Evolutionary conservation across 2,329 filamentous ascomycete species (phyloP).

Genomic region (Verticillium isaacii): DNA sequence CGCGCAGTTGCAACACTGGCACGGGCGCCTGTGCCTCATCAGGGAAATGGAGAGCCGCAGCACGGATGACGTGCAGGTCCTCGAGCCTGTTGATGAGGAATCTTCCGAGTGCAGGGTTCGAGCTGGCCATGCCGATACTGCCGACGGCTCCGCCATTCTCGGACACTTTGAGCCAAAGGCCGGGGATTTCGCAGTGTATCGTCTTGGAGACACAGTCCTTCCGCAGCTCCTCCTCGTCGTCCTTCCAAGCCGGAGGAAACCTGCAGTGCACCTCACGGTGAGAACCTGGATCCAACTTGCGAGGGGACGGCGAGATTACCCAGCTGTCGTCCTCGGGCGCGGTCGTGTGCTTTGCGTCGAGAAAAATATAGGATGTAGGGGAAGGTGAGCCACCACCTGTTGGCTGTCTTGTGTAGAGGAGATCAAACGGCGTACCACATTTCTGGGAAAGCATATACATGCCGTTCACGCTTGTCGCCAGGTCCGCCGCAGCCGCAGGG

Average conservation of each 20-base stretch:
- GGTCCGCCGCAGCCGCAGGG: background rate
- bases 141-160: background rate
- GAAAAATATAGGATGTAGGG: background rate
- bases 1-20: background rate
- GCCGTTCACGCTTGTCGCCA: background rate
- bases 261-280: background rate
- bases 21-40: background rate
- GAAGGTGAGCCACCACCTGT: background rate
- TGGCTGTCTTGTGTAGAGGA: background rate
- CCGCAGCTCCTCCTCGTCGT: background rate
- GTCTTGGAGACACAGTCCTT: background rate
- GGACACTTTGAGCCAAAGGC: background rate
- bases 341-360: background rate
- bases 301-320: background rate
- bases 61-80: background rate
- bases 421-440: background rate
- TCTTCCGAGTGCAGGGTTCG: background rate
- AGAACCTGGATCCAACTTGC: background rate
- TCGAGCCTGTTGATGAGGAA: background rate
- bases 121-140: background rate
- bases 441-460: background rate
- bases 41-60: background rate
- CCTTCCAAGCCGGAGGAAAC: background rate
- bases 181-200: background rate
- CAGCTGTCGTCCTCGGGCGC: background rate